Conservation (phyloP, 495 filamentous ascomycete species). For the Penicillium bialowiezense region DNA sequence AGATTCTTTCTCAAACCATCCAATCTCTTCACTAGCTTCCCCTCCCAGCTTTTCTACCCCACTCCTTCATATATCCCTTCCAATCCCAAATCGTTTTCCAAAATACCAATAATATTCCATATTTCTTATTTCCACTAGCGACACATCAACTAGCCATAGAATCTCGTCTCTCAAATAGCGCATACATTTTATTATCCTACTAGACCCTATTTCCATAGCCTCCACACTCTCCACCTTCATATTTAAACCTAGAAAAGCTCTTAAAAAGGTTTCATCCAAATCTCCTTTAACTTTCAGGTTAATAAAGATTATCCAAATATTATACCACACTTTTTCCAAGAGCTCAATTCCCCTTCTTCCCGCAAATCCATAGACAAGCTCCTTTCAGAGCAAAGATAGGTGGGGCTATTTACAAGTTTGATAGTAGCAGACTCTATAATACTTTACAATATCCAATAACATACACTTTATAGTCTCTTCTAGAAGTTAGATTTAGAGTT, state of each 20-base stretch:
- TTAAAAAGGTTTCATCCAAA: background rate
- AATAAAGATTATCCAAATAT: background rate
- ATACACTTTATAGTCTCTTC: background rate
- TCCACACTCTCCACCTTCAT: constrained; percentile 3
- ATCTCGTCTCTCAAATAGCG: constrained; percentile 1
- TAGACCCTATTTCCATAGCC: background rate
- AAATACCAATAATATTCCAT: background rate
- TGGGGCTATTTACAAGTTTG: background rate
- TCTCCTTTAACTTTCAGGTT: background rate
- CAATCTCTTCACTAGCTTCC: too few relatives aligned
- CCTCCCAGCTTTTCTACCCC: background rate
- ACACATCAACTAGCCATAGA: background rate
- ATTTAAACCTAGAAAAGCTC: background rate
- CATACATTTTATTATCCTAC: background rate
- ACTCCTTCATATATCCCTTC: background rate
- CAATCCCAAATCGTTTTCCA: background rate
- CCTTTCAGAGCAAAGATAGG: background rate
- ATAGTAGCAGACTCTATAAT: background rate
- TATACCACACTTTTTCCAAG: background rate
- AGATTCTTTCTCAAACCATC: too few relatives aligned
- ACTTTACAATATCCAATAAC: background rate
- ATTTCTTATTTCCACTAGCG: background rate
- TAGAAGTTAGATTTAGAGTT: background rate
- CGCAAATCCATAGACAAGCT: background rate
- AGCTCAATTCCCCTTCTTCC: background rate